A percentile compares a stretch with the other conserved stretches of the same genome.
phyloP scores from a whole-genome alignment of 129 eudicot species.

The Sambucus nigra region DNA sequence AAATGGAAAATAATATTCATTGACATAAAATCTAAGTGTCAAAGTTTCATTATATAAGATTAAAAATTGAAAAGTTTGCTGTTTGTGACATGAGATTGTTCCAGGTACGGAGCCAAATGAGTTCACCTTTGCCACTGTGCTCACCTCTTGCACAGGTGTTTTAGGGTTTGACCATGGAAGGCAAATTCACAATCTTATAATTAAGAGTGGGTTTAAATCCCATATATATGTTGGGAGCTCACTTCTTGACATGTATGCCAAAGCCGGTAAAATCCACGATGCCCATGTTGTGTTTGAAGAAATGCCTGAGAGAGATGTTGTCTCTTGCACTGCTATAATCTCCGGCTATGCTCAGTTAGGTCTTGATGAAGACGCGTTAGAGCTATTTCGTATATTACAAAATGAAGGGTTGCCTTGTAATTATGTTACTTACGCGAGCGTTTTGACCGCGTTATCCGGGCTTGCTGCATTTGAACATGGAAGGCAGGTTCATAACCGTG shows the following conservation, averaged over 20 bases:
- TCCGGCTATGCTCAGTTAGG: constrained; percentile 90
- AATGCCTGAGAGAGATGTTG: constrained; percentile 72
- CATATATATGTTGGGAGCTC: constrained; percentile 85
- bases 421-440: constrained; percentile 76
- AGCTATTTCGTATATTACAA: constrained; percentile 43
- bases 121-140: constrained; percentile 79
- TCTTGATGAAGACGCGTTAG: constrained; percentile 66
- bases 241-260: constrained; percentile 92
- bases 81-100: constrained; percentile 19
- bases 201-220: constrained; percentile 48
- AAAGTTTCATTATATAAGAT: neutral
- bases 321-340: constrained; percentile 87
- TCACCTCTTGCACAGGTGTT: constrained; percentile 59
- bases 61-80: neutral
- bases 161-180: constrained; percentile 42
- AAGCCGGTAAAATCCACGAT: constrained; percentile 68
- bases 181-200: constrained; percentile 66
- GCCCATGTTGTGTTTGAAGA: constrained; percentile 63
- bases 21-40: too few relatives aligned
- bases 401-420: constrained; percentile 57
- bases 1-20: too few relatives aligned
- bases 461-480: constrained; percentile 87
- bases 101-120: constrained; percentile 82
- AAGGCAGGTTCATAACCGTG: constrained; percentile 71
- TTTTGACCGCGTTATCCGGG: constrained; percentile 80